Evolutionary conservation across 2,329 filamentous ascomycete species (phyloP).

Genomic region (Colletotrichum spinosum): DNA sequence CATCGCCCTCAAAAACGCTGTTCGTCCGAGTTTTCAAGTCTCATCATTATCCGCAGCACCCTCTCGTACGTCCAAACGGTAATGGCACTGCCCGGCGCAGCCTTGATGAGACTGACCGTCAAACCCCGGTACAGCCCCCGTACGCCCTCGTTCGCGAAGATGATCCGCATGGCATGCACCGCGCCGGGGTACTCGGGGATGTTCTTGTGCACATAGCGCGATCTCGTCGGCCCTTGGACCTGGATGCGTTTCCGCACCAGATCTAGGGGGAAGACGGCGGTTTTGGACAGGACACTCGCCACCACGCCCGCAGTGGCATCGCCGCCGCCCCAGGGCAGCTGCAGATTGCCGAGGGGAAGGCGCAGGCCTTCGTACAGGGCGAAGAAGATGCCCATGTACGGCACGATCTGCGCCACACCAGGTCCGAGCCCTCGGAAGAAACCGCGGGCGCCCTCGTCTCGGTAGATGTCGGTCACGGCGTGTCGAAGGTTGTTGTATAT

Average conservation of each 20-base stretch:
- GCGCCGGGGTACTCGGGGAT: slow-evolving; percentile 87
- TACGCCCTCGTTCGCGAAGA: slow-evolving; percentile 78
- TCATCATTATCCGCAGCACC: slow-evolving; percentile 70
- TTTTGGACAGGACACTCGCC: slow-evolving; percentile 87
- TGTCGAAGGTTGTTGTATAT: slow-evolving; percentile 80
- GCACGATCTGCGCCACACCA: slow-evolving; percentile 87
- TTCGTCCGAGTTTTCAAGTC: slow-evolving; percentile 44
- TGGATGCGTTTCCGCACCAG: slow-evolving; percentile 93
- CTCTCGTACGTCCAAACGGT: slow-evolving; percentile 97
- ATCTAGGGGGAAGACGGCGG: slow-evolving; percentile 91
- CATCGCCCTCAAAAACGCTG: slow-evolving; percentile 1
- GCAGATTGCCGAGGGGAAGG: slow-evolving; percentile 64
- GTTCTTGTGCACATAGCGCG: slow-evolving; percentile 83
- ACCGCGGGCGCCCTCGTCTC: slow-evolving; percentile 79
- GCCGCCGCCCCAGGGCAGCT: slow-evolving; percentile 78
- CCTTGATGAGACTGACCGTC: slow-evolving; percentile 90
- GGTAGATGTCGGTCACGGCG: slow-evolving; percentile 78
- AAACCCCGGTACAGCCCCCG: slow-evolving; percentile 89
- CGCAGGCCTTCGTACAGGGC: slow-evolving; percentile 84
- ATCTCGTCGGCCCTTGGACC: slow-evolving; percentile 90
- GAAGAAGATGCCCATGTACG: slow-evolving; percentile 98
- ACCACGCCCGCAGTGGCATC: slow-evolving; percentile 86
- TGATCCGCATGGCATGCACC: slow-evolving; percentile 72
- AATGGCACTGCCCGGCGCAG: slow-evolving; percentile 90
- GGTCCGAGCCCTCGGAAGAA: slow-evolving; percentile 92